These are phyloP conservation scores for Geranomyces michiganensis DNA, from an alignment of 192 early-diverging fungal species.

Conservation along the genomic window DNA sequence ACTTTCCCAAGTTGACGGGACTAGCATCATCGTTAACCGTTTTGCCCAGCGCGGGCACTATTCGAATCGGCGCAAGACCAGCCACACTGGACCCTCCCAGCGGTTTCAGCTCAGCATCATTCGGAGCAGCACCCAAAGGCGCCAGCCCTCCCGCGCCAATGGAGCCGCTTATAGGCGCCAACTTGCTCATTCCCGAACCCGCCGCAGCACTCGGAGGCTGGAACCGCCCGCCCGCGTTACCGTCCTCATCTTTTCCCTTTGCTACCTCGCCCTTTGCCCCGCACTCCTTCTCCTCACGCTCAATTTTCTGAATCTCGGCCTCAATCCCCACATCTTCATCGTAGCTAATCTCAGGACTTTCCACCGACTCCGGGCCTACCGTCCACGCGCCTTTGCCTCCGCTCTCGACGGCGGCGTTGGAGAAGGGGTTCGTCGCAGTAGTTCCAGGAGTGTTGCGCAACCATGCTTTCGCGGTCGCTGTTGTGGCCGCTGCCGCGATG, in stretches of 20 bases:
- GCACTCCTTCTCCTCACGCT: background rate
- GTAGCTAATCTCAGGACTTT: background rate
- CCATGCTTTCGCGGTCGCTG: no score
- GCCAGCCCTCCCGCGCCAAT: no score
- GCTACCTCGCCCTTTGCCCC: background rate
- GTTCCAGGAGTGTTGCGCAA: no score
- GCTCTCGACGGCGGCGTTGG: no score
- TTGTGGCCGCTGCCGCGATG: no score
- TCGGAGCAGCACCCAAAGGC: no score
- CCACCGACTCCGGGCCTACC: background rate
- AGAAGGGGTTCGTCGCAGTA: no score
- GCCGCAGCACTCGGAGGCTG: background rate
- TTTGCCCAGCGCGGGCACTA: background rate
- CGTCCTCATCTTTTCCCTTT: background rate
- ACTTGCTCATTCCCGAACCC: background rate
- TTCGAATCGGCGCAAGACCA: background rate
- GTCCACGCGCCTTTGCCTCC: no score
- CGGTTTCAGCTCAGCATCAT: no score
- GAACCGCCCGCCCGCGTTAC: background rate
- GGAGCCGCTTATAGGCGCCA: no score
- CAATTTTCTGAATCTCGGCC: conserved; percentile 2
- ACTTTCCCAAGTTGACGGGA: background rate
- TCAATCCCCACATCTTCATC: conserved; percentile 12
- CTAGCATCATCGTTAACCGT: background rate
- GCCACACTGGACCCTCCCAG: background rate